Percentiles rank a stretch among this genome's conserved stretches.
Evolutionary conservation across 2,329 filamentous ascomycete genomes (phyloP).

Genomic region (Paracamarosporium sp.): DNA sequence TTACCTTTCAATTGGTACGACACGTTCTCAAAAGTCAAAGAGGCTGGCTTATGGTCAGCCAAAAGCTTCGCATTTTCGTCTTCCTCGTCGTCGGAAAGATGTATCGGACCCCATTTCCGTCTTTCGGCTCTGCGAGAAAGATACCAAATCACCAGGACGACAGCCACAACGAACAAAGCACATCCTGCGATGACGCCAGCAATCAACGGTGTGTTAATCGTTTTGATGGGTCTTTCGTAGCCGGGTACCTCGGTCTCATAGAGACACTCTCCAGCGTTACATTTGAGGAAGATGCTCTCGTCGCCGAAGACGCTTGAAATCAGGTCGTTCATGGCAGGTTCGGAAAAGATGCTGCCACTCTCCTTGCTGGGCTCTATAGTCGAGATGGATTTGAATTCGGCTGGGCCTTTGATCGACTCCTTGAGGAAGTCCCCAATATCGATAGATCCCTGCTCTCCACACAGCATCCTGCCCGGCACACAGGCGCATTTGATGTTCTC

Average conservation of each 20-base stretch:
- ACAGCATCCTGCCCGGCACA: constrained; percentile 90
- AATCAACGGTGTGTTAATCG: constrained; percentile 96
- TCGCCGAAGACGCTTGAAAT: constrained; percentile 92
- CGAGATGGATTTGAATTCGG: constrained; percentile 75
- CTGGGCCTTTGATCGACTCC: constrained; percentile 84
- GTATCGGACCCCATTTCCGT: constrained; percentile 72
- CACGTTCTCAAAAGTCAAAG: constrained; percentile 87
- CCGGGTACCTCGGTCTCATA: constrained; percentile 93
- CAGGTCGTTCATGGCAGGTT: constrained; percentile 90
- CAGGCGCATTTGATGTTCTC: constrained; percentile 85
- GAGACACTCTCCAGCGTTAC: constrained; percentile 87
- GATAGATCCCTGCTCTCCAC: constrained; percentile 87
- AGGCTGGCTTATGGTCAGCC: constrained; percentile 88
- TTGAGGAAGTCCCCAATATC: constrained; percentile 90
- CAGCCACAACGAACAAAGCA: constrained; percentile 85
- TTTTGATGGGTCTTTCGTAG: constrained; percentile 85
- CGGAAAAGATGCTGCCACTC: constrained; percentile 82
- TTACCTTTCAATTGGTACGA: constrained; percentile 87
- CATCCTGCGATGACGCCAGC: constrained; percentile 88
- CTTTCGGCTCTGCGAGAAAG: constrained; percentile 74
- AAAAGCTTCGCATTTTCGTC: constrained; percentile 85
- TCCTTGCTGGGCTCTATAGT: constrained; percentile 62
- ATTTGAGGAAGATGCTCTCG: constrained; percentile 82
- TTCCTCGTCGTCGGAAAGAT: constrained; percentile 82
- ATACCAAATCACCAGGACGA: constrained; percentile 86